These are phyloP conservation scores for Nakaseomyces glabratus DNA, from an alignment of 1,139 yeast genomes.

Conservation along the genomic window DNA sequence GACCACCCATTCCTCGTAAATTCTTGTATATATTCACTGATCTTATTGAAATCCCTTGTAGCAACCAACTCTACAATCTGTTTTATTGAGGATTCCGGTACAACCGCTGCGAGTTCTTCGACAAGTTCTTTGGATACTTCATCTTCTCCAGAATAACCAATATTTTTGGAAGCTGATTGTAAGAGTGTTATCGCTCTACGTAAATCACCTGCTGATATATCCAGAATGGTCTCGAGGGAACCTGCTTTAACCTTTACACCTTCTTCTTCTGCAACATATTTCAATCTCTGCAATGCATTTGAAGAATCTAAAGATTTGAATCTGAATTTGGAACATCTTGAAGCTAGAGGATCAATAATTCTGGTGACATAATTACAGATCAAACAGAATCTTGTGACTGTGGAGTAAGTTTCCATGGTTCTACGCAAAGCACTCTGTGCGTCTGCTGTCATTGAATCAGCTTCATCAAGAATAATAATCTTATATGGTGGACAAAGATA, in stretches of 20 bases:
- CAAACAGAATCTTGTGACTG: slow-evolving; percentile 84
- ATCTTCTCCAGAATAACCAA: slow-evolving; percentile 24
- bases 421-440: slow-evolving; percentile 93
- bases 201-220: slow-evolving; percentile 76
- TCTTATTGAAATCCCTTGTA: slow-evolving; percentile 34
- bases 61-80: slow-evolving; percentile 35
- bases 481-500: slow-evolving; percentile 96
- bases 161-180: slow-evolving; percentile 75
- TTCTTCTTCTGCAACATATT: slow-evolving; percentile 46
- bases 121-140: slow-evolving; percentile 34
- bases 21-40: slow-evolving; percentile 44
- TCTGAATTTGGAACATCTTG: slow-evolving; percentile 91
- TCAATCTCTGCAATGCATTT: slow-evolving; percentile 60
- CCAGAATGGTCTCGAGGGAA: slow-evolving; percentile 54
- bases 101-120: slow-evolving; percentile 76
- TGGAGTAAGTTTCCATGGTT: slow-evolving; percentile 92
- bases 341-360: slow-evolving; percentile 91
- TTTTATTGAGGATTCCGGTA: slow-evolving; percentile 48
- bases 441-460: slow-evolving; percentile 97
- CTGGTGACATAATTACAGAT: slow-evolving; percentile 94
- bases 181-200: slow-evolving; percentile 86
- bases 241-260: slow-evolving; percentile 39
- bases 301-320: slow-evolving; percentile 67
- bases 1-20: slow-evolving; percentile 76
- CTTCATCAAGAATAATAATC: slow-evolving; percentile 79